phyloP scores from a whole-genome alignment of 1,284 basidiomycete species.

The Phellopilus nigrolimitatus region DNA sequence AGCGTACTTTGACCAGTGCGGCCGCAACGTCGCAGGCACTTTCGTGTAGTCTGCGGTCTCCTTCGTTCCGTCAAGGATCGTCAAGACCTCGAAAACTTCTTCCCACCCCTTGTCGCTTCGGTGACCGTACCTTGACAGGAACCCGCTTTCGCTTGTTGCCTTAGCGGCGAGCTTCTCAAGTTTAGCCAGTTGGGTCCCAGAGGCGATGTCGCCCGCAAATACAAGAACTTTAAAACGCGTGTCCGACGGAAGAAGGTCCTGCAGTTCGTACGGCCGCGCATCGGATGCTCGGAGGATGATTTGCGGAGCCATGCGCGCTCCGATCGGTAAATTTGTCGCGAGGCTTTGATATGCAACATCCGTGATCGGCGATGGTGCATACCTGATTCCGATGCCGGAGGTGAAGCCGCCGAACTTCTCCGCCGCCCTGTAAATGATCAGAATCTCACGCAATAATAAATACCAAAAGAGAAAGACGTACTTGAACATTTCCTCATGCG shows the following conservation, averaged over 20 bases:
- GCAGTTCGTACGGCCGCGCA: conserved; percentile 56
- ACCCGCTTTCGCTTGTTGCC: conserved; percentile 33
- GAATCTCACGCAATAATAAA: background rate
- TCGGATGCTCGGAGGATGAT: conserved; percentile 63
- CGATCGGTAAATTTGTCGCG: conserved; percentile 47
- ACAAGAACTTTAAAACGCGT: conserved; percentile 68
- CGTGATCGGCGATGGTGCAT: conserved; percentile 50
- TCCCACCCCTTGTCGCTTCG: conserved; percentile 24
- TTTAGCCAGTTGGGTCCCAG: conserved; percentile 33
- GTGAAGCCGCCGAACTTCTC: conserved; percentile 54
- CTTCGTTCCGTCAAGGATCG: conserved; percentile 46
- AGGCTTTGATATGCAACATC: conserved; percentile 38
- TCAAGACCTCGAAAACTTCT: conserved; percentile 49
- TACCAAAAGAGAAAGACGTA: conserved; percentile 24
- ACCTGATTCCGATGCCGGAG: conserved; percentile 63
- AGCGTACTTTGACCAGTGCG: conserved; percentile 74
- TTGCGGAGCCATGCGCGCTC: conserved; percentile 57
- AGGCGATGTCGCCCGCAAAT: conserved; percentile 54
- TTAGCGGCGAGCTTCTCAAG: conserved; percentile 43
- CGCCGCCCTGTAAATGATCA: conserved; percentile 41
- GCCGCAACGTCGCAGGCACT: conserved; percentile 46
- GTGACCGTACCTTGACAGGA: conserved; percentile 35
- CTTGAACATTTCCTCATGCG: conserved; percentile 62
- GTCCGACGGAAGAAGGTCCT: conserved; percentile 65
- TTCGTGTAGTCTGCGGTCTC: conserved; percentile 42